Evolutionary conservation across 192 early-diverging fungal species (phyloP), one percentile per base, ranked within the genome.

Genomic region (Entomortierella chlamydospora): DNA sequence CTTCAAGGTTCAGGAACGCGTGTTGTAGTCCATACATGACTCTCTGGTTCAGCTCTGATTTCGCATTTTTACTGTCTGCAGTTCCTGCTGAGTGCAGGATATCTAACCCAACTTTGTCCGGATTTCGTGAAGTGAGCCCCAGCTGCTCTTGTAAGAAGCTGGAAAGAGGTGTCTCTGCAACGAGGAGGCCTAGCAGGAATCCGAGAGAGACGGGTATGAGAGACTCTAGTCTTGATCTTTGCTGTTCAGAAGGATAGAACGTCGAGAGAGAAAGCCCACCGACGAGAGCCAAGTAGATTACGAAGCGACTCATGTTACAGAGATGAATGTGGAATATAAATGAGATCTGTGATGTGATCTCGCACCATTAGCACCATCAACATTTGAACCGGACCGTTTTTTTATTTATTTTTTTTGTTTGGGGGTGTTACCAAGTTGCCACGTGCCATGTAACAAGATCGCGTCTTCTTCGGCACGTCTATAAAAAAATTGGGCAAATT

Each of bases 1-100:
- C 31, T 15, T 82, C 66, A 0, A 86, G 29, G 30, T 86, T 86
- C 23, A 84, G 61, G 37, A 84, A 67, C 20, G 77, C 66, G 51
- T 86, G 83, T 43, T 81, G 81, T 7, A 82, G 62, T 5, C 85
- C 85, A 57, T 86, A 86, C 62, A 84, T 76, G 15, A 73, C 76
- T 43, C 49, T 68, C 23, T 77, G 72, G 31, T 78, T 28, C 29
- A 76, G 18, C 31, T 77, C 41, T 29, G 56, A 31, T n/a, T 70
- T 79, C 0, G 73, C 73, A 9, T 30, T 15, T 31, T 65, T 49
- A n/a, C 59, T 37, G 15, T 53, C 55, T 0, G 25, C 1, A 1
- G 50, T 22, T 15, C 57, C 62, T 25, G 56, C 18, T 17, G 57
- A 43, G 31, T 79, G 76, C 10, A 79, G 28, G 25, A 79, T 65